A percentile compares a stretch with the other conserved stretches of the same genome.
Conservation (phyloP, 148 eudicot genomes). For the Dysphania ambrosioides region DNA sequence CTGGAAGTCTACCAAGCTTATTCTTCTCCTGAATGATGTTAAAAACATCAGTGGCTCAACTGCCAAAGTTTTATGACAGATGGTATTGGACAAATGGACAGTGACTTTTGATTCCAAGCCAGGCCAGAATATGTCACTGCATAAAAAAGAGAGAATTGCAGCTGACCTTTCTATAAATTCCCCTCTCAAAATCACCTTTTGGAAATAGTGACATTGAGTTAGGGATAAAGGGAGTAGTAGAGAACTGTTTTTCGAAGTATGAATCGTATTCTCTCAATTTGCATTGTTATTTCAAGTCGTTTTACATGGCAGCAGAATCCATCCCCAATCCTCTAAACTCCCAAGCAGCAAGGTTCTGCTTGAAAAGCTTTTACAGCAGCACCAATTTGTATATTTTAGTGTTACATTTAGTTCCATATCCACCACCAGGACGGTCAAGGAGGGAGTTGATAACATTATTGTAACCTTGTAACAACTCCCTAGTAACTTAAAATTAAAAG, state of each 20-base stretch:
- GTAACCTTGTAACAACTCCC: not conserved
- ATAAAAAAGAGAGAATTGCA: not conserved
- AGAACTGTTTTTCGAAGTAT: not conserved
- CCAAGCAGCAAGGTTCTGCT: not conserved
- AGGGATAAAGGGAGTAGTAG: not conserved
- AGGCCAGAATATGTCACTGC: not conserved
- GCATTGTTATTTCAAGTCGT: not conserved
- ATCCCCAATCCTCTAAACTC: not conserved
- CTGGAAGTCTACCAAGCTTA: not conserved
- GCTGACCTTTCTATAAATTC: not conserved
- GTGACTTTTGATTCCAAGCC: not conserved
- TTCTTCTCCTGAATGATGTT: not conserved
- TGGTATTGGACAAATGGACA: not conserved
- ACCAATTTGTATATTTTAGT: not conserved
- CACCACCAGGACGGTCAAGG: not conserved
- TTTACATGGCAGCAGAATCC: not conserved
- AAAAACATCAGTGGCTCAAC: not conserved
- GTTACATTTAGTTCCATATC: not conserved
- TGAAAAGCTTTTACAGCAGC: not conserved
- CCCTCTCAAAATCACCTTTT: not conserved
- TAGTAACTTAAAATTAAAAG: no score
- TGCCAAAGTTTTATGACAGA: not conserved
- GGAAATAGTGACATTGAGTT: not conserved
- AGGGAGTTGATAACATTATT: not conserved
- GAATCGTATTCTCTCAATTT: not conserved